Percentiles rank a stretch among this genome's conserved stretches.
These are phyloP conservation scores for Aureococcus anophagefferens DNA, from an alignment of 108 stramenopile genomes.

Conservation along the genomic window DNA sequence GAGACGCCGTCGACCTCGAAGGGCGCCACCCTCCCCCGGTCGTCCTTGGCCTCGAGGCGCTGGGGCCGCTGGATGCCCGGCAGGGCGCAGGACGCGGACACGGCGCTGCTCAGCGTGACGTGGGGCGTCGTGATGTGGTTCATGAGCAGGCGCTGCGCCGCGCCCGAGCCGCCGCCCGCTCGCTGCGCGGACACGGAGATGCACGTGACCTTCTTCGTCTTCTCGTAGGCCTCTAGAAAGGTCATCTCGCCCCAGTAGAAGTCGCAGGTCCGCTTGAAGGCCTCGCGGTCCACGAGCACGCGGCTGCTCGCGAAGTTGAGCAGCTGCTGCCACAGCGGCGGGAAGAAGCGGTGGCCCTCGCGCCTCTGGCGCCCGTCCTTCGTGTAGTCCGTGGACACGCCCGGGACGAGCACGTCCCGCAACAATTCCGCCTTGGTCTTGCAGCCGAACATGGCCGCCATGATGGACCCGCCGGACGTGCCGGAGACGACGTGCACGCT, in stretches of 20 bases:
- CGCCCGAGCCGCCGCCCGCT: conserved; percentile 27
- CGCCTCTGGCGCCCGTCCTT: conserved; percentile 63
- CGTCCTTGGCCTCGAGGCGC: conserved; percentile 70
- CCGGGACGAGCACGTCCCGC: conserved; percentile 59
- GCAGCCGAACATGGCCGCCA: conserved; percentile 79
- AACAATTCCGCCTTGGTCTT: conserved; percentile 62
- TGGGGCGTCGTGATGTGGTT: conserved; percentile 88
- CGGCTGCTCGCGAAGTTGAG: conserved; percentile 61
- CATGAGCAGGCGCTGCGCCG: conserved; percentile 62
- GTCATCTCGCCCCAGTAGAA: conserved; percentile 73
- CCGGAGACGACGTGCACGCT: conserved; percentile 74
- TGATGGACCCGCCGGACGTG: conserved; percentile 74
- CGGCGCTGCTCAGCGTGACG: conserved; percentile 73
- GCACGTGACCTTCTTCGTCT: conserved; percentile 79
- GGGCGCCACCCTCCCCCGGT: conserved; percentile 58
- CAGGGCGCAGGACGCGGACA: conserved; percentile 75
- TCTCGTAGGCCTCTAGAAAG: conserved; percentile 81
- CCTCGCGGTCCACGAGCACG: conserved; percentile 63
- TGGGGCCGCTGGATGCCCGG: conserved; percentile 82
- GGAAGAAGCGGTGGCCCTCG: conserved; percentile 76
- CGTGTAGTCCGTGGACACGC: conserved; percentile 68
- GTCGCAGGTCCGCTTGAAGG: conserved; percentile 64
- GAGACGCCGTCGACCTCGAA: conserved; percentile 89
- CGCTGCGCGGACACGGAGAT: conserved; percentile 79
- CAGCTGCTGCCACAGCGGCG: conserved; percentile 61